A percentile compares a stretch with the other conserved stretches of the same genome.
Conservation (phyloP, 2,329 filamentous ascomycete species). For the Colletotrichum tropicale region DNA sequence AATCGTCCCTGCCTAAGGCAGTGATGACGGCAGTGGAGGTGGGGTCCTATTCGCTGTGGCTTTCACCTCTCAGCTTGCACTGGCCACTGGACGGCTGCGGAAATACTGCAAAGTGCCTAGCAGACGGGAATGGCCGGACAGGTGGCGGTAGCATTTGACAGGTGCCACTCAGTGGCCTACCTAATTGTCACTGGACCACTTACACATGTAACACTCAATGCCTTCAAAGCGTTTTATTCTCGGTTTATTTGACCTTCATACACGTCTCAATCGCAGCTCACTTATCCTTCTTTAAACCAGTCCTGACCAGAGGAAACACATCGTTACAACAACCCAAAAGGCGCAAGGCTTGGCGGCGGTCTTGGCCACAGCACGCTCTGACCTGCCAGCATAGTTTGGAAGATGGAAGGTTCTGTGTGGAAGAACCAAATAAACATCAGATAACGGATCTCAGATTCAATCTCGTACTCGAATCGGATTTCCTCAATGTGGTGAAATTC, state of each 20-base stretch:
- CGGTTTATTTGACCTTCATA: neutral
- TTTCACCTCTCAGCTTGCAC: neutral
- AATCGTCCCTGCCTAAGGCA: slow-evolving; percentile 18
- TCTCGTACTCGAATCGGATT: neutral
- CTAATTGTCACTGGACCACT: neutral
- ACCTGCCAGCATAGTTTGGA: neutral
- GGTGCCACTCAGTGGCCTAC: neutral
- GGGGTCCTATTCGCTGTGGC: neutral
- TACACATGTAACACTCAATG: neutral
- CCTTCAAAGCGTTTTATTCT: neutral
- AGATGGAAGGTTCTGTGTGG: neutral
- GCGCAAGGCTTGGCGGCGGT: neutral
- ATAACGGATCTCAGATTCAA: neutral
- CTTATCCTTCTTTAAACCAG: neutral
- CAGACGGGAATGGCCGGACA: neutral
- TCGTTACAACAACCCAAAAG: neutral
- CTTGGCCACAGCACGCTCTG: neutral
- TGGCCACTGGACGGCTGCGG: neutral
- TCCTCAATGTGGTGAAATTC: neutral
- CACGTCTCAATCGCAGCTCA: neutral
- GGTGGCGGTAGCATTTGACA: neutral
- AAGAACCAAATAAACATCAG: neutral
- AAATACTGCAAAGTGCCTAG: neutral
- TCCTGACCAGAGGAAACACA: neutral
- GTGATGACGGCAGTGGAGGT: slow-evolving; percentile 15